Conservation (phyloP, 306 rosid genomes). For the Pyrus betulifolia region DNA sequence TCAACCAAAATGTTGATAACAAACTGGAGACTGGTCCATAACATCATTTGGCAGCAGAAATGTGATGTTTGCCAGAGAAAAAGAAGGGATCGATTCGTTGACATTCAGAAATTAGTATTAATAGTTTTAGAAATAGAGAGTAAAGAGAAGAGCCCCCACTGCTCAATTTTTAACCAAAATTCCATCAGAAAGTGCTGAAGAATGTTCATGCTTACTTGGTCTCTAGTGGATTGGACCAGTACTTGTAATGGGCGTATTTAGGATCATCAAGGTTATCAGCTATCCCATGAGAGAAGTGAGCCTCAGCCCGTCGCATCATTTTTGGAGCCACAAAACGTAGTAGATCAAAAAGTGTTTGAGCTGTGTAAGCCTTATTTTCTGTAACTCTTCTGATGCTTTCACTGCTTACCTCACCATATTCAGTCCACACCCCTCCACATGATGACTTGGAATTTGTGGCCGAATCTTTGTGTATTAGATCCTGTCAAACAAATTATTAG, state of each 20-base stretch:
- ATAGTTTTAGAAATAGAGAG: background rate
- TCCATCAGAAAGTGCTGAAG: background rate
- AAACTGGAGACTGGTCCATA: background rate
- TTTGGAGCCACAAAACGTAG: conserved; percentile 50
- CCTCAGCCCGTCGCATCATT: conserved; percentile 55
- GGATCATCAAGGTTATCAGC: conserved; percentile 71
- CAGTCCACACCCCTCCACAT: conserved; percentile 42
- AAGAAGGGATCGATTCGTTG: background rate
- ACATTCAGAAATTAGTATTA: background rate
- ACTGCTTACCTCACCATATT: conserved; percentile 45
- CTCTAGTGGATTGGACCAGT: conserved; percentile 90
- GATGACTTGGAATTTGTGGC: conserved; percentile 28
- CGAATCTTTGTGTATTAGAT: conserved; percentile 13
- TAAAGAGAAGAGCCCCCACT: background rate
- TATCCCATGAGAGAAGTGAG: conserved; percentile 79
- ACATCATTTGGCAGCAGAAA: background rate
- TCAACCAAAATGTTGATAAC: background rate
- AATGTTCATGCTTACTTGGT: conserved; percentile 42
- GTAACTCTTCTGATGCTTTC: conserved; percentile 30
- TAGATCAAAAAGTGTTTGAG: conserved; percentile 37
- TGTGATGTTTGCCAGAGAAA: background rate
- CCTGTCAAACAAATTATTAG: conserved; percentile 27
- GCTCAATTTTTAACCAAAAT: background rate
- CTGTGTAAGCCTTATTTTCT: conserved; percentile 40
- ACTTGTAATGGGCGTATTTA: conserved; percentile 55